These are phyloP conservation scores for Eucalyptus leucophloia DNA, from an alignment of 345 rosid genomes.

Conservation along the genomic window DNA sequence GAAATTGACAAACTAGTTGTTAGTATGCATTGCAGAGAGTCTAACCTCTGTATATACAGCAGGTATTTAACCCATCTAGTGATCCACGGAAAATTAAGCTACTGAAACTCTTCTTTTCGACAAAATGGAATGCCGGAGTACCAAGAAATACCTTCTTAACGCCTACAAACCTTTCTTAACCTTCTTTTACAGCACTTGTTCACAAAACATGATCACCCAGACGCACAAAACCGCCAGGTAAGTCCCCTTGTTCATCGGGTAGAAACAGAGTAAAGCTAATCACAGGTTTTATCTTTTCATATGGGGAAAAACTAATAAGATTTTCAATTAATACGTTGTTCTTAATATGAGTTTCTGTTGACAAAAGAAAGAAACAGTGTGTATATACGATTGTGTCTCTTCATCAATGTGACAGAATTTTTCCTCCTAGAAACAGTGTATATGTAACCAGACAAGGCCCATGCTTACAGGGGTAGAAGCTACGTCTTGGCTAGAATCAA, in stretches of 20 bases:
- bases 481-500: too few relatives aligned
- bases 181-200: too few relatives aligned
- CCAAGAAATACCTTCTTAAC: too few relatives aligned
- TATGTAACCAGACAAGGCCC: neutral
- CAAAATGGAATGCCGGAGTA: fast-evolving
- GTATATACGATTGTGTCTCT: neutral
- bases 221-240: neutral
- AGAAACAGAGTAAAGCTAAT: neutral
- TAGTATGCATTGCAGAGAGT: too few relatives aligned
- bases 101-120: too few relatives aligned
- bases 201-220: too few relatives aligned
- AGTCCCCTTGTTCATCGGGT: neutral
- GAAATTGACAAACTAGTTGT: too few relatives aligned
- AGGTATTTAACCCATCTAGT: too few relatives aligned
- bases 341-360: neutral
- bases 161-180: too few relatives aligned
- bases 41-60: too few relatives aligned
- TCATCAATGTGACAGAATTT: neutral
- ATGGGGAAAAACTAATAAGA: neutral
- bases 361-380: neutral
- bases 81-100: too few relatives aligned
- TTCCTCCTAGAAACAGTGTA: neutral
- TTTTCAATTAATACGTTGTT: neutral
- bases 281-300: neutral
- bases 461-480: too few relatives aligned